phyloP scores from a whole-genome alignment of 106 monocot genomes.

The Alisma plantagoaquatica region DNA sequence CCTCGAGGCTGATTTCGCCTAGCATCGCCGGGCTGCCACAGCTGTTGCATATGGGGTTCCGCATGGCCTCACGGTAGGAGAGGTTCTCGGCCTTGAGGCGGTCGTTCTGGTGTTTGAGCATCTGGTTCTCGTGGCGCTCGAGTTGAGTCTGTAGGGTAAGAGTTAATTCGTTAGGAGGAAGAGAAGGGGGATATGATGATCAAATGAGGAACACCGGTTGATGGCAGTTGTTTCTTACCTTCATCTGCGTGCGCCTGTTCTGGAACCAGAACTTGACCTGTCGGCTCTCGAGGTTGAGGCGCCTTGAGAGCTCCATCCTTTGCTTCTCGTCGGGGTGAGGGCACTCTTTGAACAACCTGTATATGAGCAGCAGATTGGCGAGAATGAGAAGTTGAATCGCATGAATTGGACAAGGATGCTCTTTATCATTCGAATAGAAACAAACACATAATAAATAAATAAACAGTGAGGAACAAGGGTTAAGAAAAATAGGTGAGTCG shows the following conservation, averaged over 20 bases:
- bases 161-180: no score
- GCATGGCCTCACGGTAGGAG: slow-evolving; percentile 55
- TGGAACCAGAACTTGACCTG: slow-evolving; percentile 99
- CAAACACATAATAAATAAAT: not conserved
- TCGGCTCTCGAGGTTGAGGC: slow-evolving; percentile 52
- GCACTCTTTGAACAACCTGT: slow-evolving; percentile 76
- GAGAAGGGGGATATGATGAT: no score
- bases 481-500: not conserved
- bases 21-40: slow-evolving; percentile 76
- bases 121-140: slow-evolving; percentile 76
- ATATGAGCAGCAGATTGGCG: no score
- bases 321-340: slow-evolving; percentile 98
- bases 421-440: no score
- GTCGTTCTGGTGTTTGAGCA: slow-evolving; percentile 83
- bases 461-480: not conserved
- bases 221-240: no score
- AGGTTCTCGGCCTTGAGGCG: slow-evolving; percentile 73
- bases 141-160: slow-evolving; percentile 54
- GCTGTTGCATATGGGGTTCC: slow-evolving; percentile 59
- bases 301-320: slow-evolving; percentile 59
- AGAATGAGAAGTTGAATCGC: no score
- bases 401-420: no score
- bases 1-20: slow-evolving; percentile 54
- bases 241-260: slow-evolving; percentile 95
- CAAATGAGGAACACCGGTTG: no score